Evolutionary conservation across 2,329 filamentous ascomycete genomes (phyloP), one percentile per base, ranked within the genome.

Genomic region (Helotiales sp.): DNA sequence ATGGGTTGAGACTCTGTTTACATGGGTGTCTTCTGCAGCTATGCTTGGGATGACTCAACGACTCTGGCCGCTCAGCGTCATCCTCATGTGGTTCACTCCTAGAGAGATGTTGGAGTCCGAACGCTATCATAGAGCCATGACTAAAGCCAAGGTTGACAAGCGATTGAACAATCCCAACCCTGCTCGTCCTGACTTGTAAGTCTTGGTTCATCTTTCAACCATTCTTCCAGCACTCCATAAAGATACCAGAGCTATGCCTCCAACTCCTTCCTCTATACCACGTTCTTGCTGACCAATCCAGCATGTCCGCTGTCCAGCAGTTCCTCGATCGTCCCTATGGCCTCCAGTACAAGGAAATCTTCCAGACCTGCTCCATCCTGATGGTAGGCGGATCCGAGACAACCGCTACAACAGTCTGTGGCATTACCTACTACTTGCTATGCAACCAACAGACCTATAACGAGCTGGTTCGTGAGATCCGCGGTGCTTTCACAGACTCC

Each of bases 401-500:
- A 2, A 71, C 74, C 0, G 75, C 75, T 2, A 77, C 75, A 0
- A 48, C 73, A 2, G 66, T 79, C 1, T 72, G 71, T 0, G 75
- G 74, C 1, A 67, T 66, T 6, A 69, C 70, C 2, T 75, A 58
- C 52, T 60, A 55, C 51, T 59, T 65, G 10, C 40, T 60, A 7
- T 49, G 24, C 9, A 56, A 60, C n/a, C 58, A 57, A 4, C 9
- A 70, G 1, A 67, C 70, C 0, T 62, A 78, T 49, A 59, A 66
- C 1, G 74, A 70, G 30, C 68, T 82, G 2, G 69, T 67, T 2
- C 60, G 68, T 0, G 79, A 81, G 58, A 68, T 81, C 4, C 72
- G 77, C 3, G 55, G 61, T 3, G 55, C 70, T 0, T 81, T 81
- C 62, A 60, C 51, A 7, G 66, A 60, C 9, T 64, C 67, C 22